Evolutionary conservation across 2,329 filamentous ascomycete genomes (phyloP), one percentile per base, ranked within the genome.

Genomic region (Penicillium sp.): DNA sequence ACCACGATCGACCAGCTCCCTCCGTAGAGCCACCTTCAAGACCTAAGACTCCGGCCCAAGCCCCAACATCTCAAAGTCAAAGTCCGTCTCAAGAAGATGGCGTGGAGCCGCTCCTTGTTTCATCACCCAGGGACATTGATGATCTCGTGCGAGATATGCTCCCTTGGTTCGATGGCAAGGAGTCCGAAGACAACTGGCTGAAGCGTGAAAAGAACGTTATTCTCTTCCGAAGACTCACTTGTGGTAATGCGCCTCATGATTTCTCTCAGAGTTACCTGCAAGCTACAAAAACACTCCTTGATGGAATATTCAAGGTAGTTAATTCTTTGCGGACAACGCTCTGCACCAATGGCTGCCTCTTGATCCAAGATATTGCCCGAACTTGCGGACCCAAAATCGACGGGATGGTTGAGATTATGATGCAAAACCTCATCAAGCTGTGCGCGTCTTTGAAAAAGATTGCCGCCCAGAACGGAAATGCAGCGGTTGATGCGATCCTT

Each of bases 371-470:
- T 56, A 76, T 95, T 25, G 89, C 89, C 15, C 81, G 79, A 58
- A 83, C 80, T 7, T 83, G 88, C 40, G 90, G 90, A 0, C 79
- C 89, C 1, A 86, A 80, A 35, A 83, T 96, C 62, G 92, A 97
- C 63, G 81, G 86, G 9, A 88, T 95, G 83, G 86, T 93, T 6
- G 92, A 97, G 71, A 82, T 96, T 44, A 78, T 96, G 20, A 82
- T 97, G 72, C 90, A 95, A 64, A 86, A 83, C 25, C 82, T 96
- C 60, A 83, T 97, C 73, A 96, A 95, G 71, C 81, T 96, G 55
- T 91, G 87, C 57, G 89, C 85, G 8, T 85, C 84, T 23, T 95
- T 92, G 42, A 98, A 98, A 72, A 95, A 95, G 69, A 95, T 98
- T 59, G 84, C 82, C 49, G 89, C 89, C 0, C 86, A 95, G 63